These are phyloP conservation scores for Fusarium veterinarium DNA, from an alignment of 2,329 filamentous ascomycete species.

Conservation along the genomic window DNA sequence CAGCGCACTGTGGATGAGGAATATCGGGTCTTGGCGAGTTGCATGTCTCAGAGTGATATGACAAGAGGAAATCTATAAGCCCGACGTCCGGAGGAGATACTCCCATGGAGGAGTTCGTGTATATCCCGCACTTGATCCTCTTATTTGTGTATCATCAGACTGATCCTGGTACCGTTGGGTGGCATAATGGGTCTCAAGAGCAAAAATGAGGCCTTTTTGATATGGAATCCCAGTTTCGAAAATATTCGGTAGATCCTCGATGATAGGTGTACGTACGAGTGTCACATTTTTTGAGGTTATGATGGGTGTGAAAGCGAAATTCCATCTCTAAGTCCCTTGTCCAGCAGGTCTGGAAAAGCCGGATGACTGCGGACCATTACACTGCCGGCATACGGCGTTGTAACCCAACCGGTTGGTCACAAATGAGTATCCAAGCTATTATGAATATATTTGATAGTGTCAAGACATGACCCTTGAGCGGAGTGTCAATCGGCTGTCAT, in stretches of 20 bases:
- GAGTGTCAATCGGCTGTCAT: background rate
- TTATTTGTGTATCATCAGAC: conserved; percentile 26
- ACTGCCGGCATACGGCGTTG: conserved; percentile 17
- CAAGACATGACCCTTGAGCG: background rate
- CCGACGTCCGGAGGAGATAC: conserved; percentile 13
- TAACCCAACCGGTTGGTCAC: conserved; percentile 11
- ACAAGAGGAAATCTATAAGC: conserved; percentile 9
- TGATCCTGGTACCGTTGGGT: conserved; percentile 19
- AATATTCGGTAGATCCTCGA: background rate
- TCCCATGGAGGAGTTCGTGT: conserved; percentile 16
- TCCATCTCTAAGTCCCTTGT: conserved; percentile 4
- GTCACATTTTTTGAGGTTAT: conserved; percentile 1
- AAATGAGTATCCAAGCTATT: conserved; percentile 6
- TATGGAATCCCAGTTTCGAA: conserved; percentile 1
- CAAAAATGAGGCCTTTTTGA: conserved; percentile 14
- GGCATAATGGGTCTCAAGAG: conserved; percentile 16
- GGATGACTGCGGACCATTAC: background rate
- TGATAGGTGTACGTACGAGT: background rate
- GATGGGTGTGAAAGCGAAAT: conserved; percentile 12
- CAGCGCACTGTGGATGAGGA: conserved; percentile 22
- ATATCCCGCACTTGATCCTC: conserved; percentile 28
- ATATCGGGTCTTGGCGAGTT: conserved; percentile 33
- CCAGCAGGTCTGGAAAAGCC: background rate
- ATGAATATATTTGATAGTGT: background rate
- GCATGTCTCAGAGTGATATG: conserved; percentile 37